Evolutionary conservation across 345 rosid species (phyloP), one percentile per base, ranked within the genome.

Genomic region (Capsella bursapastoris): DNA sequence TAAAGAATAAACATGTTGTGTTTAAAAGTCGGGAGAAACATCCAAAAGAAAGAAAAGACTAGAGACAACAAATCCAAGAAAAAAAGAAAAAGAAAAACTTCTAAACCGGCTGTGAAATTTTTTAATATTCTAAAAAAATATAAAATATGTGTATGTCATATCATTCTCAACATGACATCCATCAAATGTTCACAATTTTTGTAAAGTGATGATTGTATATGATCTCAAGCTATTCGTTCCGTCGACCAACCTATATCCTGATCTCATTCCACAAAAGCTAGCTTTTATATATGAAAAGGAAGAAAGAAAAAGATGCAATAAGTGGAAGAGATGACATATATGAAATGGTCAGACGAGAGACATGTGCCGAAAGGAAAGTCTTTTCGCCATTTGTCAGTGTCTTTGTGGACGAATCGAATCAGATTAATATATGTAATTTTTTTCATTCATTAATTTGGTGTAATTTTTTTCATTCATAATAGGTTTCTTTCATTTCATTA

Each of bases 371-470:
- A 70, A 53, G 13, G 37, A 22, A 64, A 41, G 40, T 34, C 12
- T 71, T 64, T 70, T 38, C 37, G 47, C 56, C 66, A 48, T 38
- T 64, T 76, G 80, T 71, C 80, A 70, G 80, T 64, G 67, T 77
- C 72, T 77, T 77, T 65, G 68, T 49, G 72, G 72, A 70, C 38
- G 44, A 50, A 49, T 1, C 8, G 80, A 71, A 64, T 77, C 80
- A 40, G 75, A 70, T 77, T 65, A 62, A 70, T n/a, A n/a, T n/a
- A n/a, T n/a, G n/a, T n/a, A n/a, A n/a, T n/a, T n/a, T n/a, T n/a
- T n/a, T n/a, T n/a, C n/a, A n/a, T n/a, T n/a, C n/a, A n/a, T n/a
- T n/a, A n/a, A n/a, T n/a, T n/a, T n/a, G n/a, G n/a, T n/a, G n/a
- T n/a, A n/a, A n/a, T n/a, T n/a, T n/a, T n/a, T n/a, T n/a, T n/a